Conservation (phyloP, 805 yeast species). For the Wickerhamiella lipophila region DNA sequence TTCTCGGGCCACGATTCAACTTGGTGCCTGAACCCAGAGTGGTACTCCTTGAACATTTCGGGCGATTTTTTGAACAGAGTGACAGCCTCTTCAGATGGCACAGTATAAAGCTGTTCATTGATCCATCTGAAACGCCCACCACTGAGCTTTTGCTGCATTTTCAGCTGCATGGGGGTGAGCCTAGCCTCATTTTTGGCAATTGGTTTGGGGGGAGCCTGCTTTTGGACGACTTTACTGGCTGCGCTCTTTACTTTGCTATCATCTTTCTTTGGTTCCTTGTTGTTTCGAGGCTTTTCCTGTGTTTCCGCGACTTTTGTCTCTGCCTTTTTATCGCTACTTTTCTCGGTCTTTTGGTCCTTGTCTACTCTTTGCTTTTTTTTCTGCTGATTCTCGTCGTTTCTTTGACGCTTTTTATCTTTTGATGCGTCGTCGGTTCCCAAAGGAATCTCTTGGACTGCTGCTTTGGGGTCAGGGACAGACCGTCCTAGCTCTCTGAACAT, state of each 20-base stretch:
- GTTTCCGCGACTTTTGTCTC: not conserved
- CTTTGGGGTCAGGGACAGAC: not conserved
- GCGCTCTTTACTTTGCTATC: not conserved
- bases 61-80: conserved; percentile 69
- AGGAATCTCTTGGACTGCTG: not conserved
- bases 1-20: conserved; percentile 98
- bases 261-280: not conserved
- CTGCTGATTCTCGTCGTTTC: not conserved
- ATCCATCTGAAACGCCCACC: conserved; percentile 98
- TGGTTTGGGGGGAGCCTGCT: not conserved
- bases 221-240: not conserved
- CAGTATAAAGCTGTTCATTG: conserved; percentile 91
- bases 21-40: conserved; percentile 87
- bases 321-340: not conserved
- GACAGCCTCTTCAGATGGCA: conserved; percentile 64
- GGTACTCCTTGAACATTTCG: conserved; percentile 81
- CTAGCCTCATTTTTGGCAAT: conserved; percentile 2
- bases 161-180: conserved; percentile 79
- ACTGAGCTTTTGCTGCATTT: conserved; percentile 86
- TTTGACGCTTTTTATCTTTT: not conserved
- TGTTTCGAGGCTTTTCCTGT: not conserved
- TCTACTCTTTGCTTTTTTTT: not conserved
- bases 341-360: not conserved
- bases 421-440: not conserved
- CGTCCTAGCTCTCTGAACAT: conserved; percentile 16